These are phyloP conservation scores for Astrocystis sublimbata DNA, from an alignment of 495 filamentous ascomycete genomes.

Conservation along the genomic window DNA sequence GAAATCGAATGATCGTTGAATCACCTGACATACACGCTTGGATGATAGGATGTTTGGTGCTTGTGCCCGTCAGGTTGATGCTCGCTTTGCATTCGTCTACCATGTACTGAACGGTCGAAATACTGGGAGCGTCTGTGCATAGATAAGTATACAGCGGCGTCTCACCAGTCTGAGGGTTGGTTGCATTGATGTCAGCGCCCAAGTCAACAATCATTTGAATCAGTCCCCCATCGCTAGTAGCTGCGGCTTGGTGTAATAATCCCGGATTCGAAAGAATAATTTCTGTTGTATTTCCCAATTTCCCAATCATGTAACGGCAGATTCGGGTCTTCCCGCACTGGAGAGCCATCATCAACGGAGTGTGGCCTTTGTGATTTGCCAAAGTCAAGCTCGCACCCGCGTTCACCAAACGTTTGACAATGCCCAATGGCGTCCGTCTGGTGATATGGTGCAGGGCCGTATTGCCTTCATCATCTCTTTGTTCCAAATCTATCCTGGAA, in stretches of 20 bases:
- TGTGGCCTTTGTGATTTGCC: background rate
- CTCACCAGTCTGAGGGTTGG: background rate
- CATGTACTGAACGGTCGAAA: background rate
- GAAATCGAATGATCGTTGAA: background rate
- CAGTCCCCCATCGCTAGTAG: background rate
- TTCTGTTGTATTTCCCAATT: background rate
- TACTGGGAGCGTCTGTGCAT: background rate
- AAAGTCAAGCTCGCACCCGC: background rate
- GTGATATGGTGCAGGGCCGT: background rate
- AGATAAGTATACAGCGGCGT: background rate
- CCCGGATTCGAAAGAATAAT: background rate
- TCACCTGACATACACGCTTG: background rate
- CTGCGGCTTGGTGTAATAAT: background rate
- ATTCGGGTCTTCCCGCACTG: background rate
- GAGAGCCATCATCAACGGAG: background rate
- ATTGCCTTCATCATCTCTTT: background rate
- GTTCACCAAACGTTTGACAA: background rate
- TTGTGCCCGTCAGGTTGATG: background rate
- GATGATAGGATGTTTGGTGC: background rate
- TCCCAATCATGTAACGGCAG: background rate
- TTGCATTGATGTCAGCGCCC: background rate
- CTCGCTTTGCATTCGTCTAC: background rate
- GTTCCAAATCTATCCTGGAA: background rate
- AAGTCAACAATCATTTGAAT: background rate
- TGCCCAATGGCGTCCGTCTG: background rate